Evolutionary conservation across 2,329 filamentous ascomycete genomes (phyloP).

Genomic region (Colletotrichum tofieldiae): DNA sequence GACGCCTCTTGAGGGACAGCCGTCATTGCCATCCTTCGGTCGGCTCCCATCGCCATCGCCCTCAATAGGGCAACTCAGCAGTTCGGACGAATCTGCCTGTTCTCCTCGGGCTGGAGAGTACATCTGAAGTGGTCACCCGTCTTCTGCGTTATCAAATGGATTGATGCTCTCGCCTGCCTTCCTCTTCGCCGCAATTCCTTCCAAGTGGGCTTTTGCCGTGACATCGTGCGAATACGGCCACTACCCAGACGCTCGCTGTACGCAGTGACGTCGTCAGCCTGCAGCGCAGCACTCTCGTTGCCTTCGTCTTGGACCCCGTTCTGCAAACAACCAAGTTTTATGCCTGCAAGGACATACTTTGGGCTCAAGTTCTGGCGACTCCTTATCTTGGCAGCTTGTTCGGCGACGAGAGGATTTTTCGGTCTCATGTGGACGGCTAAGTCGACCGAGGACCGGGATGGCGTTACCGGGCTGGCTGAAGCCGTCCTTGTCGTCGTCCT

Average conservation of each 20-base stretch:
- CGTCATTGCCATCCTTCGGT: slow-evolving; percentile 19
- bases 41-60: slow-evolving; percentile 14
- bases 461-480: slow-evolving; percentile 16
- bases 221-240: slow-evolving; percentile 9
- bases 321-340: slow-evolving; percentile 6
- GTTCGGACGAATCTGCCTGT: slow-evolving; percentile 9
- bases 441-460: not conserved
- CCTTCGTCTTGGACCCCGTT: slow-evolving; percentile 7
- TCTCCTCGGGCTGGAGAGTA: slow-evolving; percentile 7
- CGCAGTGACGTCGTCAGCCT: slow-evolving; percentile 13
- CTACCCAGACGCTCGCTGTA: not conserved
- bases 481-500: not conserved
- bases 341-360: slow-evolving; percentile 12
- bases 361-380: not conserved
- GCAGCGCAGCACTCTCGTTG: slow-evolving; percentile 19
- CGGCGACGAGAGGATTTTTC: slow-evolving; percentile 4
- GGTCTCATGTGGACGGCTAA: slow-evolving; percentile 5
- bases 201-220: slow-evolving; percentile 2
- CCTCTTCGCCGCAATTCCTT: not conserved
- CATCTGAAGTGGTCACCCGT: slow-evolving; percentile 16
- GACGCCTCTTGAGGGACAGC: slow-evolving; percentile 1
- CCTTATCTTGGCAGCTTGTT: slow-evolving; percentile 16
- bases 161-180: slow-evolving; percentile 17
- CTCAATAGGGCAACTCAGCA: slow-evolving; percentile 14
- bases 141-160: slow-evolving; percentile 10